Evolutionary conservation across 805 yeast species (phyloP), one percentile per base, ranked within the genome.

Genomic region (Wickerhamiella alocasiicola): DNA sequence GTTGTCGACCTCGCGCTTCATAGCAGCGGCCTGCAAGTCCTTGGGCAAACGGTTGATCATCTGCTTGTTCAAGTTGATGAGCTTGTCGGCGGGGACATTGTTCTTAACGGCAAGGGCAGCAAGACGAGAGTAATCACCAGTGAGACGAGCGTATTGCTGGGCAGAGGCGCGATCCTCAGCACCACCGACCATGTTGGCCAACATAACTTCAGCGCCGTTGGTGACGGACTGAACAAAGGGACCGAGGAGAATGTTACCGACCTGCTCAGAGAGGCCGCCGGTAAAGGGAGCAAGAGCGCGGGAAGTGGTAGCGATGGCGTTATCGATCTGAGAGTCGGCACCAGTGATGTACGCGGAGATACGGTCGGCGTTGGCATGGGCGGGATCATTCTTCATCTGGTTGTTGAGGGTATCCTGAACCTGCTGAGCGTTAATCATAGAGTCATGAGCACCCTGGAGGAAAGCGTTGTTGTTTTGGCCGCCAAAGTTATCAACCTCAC

Each of bases 191-290:
- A 39, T 17, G 43, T 48, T 49, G 31, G 56, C 52, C 13, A 53
- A 39, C 42, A 46, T 35, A 17, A 48, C 57, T 46, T 53, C 58
- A 18, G 55, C 57, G 26, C 60, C 56, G 46, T 48, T 45, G 42
- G 59, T 54, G 19, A 55, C 46, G n/a, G 60, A 47, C 45, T 56
- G 58, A 27, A 55, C 55, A 36, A 49, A 45, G 18, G 61, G 60
- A 24, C 60, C 60, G n/a, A 48, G 43, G 11, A 49, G 39, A 21
- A 44, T 37, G 25, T 45, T 42, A 31, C 44, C 50, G 23, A 49
- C 34, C 13, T 45, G 48, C 44, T 33, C 24, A 13, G 48, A 43
- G 12, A 43, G 24, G 20, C 53, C 53, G 26, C 41, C 41, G 21
- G 50, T 46, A 30, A 44, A 20, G 20, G 49, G 49, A 5, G 47